Conservation (phyloP, 257 asterid species). For the Nicotiana benthamiana region DNA sequence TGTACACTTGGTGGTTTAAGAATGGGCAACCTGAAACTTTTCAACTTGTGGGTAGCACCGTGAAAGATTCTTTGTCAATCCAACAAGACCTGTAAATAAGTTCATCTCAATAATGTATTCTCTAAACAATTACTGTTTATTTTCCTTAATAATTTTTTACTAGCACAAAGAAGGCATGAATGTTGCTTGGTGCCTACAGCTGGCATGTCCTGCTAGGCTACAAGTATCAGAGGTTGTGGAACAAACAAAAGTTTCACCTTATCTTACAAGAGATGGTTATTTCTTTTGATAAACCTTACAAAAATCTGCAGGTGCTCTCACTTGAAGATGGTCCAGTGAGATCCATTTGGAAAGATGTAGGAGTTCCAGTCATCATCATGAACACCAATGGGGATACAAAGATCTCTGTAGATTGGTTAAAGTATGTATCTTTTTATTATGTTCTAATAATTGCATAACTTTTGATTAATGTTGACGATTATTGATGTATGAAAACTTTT, state of each 20-base stretch:
- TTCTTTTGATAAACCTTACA: not conserved
- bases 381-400: conserved; percentile 33
- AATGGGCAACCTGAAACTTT: not conserved
- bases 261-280: not conserved
- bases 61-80: not conserved
- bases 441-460: conserved; percentile 1
- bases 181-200: not conserved
- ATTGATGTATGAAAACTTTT: not conserved
- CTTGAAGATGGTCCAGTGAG: conserved; percentile 64
- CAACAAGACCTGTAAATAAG: not conserved
- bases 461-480: not conserved
- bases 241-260: not conserved
- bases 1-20: not conserved
- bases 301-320: conserved; percentile 52
- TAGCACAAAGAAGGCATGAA: not conserved
- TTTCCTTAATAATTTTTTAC: not conserved
- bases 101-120: not conserved
- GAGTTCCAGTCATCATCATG: conserved; percentile 40
- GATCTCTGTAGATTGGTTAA: conserved; percentile 75
- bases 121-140: not conserved
- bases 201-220: not conserved
- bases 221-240: not conserved
- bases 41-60: not conserved
- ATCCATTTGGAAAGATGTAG: conserved; percentile 53
- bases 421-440: conserved; percentile 39